Evolutionary conservation across 164 flowering plant species (phyloP).

Genomic region (Buxus sempervirens): DNA sequence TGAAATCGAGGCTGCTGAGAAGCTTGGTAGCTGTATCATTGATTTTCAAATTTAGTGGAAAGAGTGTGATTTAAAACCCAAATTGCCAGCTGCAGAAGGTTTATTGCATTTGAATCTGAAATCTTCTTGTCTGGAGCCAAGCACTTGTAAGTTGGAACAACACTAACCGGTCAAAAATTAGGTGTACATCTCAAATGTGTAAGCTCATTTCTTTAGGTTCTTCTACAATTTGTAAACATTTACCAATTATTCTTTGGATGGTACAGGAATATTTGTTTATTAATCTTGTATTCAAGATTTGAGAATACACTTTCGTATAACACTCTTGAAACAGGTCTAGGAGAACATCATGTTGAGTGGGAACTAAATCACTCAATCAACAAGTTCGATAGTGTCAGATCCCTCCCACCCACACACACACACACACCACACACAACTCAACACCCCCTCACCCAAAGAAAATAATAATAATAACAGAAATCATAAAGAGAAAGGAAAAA

Average conservation of each 20-base stretch:
- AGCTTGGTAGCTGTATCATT: constrained; percentile 41
- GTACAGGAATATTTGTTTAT: not conserved
- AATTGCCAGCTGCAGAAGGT: not conserved
- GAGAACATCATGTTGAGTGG: not conserved
- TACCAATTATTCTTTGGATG: not conserved
- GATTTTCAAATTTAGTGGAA: constrained; percentile 57
- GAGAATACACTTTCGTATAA: no score
- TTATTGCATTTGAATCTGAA: not conserved
- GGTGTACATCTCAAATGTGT: not conserved
- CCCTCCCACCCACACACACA: no score
- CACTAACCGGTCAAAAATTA: not conserved
- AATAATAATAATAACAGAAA: no score
- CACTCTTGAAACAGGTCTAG: not conserved
- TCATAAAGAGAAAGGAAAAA: no score
- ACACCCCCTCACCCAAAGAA: no score
- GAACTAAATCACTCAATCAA: no score
- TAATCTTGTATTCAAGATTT: not conserved
- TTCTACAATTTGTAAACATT: not conserved
- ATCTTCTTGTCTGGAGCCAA: not conserved
- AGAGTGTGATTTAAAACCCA: not conserved
- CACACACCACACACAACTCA: no score
- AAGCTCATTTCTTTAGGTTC: not conserved
- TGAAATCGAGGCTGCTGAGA: constrained; percentile 58
- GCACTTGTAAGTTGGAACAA: no score
- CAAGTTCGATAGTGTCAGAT: no score